phyloP scores from a whole-genome alignment of 768 basidiomycete genomes.

The Boletus rex-veris region DNA sequence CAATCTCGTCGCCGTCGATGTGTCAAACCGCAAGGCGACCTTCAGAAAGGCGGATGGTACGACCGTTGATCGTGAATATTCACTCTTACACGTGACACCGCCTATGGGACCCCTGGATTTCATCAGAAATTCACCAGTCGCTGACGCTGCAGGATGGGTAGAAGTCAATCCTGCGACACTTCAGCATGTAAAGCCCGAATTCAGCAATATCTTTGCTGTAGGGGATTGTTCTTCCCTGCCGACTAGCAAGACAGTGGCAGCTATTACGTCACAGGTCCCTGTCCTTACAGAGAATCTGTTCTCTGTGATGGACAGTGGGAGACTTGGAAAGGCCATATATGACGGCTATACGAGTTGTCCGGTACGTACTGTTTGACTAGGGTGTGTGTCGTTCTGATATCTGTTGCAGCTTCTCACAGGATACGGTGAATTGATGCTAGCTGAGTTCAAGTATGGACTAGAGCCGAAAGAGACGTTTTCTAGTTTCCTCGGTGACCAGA shows the following conservation, averaged over 20 bases:
- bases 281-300: conserved; percentile 88
- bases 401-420: conserved; percentile 64
- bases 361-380: conserved; percentile 41
- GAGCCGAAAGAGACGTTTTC: conserved; percentile 86
- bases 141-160: conserved; percentile 87
- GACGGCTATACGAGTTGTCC: conserved; percentile 90
- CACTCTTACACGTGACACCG: conserved; percentile 82
- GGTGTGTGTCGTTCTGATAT: conserved; percentile 3
- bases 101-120: conserved; percentile 87
- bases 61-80: conserved; percentile 70
- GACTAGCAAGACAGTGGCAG: conserved; percentile 95
- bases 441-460: conserved; percentile 92
- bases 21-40: conserved; percentile 68
- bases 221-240: conserved; percentile 94
- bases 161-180: conserved; percentile 78
- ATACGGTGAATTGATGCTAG: conserved; percentile 79
- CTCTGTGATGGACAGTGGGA: conserved; percentile 69
- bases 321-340: conserved; percentile 66
- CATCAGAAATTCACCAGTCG: conserved; percentile 72
- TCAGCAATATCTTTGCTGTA: conserved; percentile 78
- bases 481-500: conserved; percentile 65
- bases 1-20: conserved; percentile 76
- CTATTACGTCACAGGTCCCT: conserved; percentile 87
- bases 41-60: conserved; percentile 79
- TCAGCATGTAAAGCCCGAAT: conserved; percentile 78